phyloP scores from a whole-genome alignment of 108 stramenopile species.

The Chaetoceros tenuissimus region DNA sequence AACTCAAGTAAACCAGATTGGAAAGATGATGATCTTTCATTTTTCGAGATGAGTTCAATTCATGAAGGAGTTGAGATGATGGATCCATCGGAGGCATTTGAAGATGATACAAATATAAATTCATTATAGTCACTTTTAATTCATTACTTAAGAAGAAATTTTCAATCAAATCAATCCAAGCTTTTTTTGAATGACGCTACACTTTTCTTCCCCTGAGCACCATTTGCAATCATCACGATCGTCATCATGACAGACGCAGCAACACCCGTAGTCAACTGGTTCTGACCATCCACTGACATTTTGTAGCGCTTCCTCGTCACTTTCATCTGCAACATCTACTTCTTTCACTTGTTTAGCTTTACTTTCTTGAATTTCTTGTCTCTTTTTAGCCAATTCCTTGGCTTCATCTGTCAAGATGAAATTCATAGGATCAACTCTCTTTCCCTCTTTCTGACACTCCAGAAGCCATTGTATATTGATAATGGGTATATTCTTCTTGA shows the following conservation, averaged over 20 bases:
- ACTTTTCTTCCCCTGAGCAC: conserved; percentile 21
- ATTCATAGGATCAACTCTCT: conserved; percentile 5
- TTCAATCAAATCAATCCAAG: no score
- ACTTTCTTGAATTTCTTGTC: background rate
- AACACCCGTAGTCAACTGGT: conserved; percentile 48
- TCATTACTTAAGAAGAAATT: no score
- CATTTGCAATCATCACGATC: conserved; percentile 40
- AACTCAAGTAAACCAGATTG: no score
- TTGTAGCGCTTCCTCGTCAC: background rate
- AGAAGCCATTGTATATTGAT: conserved; percentile 47
- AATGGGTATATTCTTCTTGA: conserved; percentile 51
- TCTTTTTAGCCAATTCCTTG: background rate
- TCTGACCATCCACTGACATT: conserved; percentile 24
- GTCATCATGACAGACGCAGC: conserved; percentile 71
- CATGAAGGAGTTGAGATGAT: no score
- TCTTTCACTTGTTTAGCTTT: background rate
- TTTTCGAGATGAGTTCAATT: no score
- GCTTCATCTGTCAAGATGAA: conserved; percentile 11
- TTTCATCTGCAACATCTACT: background rate
- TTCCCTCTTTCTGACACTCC: conserved; percentile 14
- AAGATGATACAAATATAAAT: no score
- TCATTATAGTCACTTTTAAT: no score
- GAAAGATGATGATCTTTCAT: no score
- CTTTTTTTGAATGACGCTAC: background rate
- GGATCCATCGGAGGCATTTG: no score